phyloP scores from a whole-genome alignment of 331 rosid genomes.

The Prunus yedoensis region DNA sequence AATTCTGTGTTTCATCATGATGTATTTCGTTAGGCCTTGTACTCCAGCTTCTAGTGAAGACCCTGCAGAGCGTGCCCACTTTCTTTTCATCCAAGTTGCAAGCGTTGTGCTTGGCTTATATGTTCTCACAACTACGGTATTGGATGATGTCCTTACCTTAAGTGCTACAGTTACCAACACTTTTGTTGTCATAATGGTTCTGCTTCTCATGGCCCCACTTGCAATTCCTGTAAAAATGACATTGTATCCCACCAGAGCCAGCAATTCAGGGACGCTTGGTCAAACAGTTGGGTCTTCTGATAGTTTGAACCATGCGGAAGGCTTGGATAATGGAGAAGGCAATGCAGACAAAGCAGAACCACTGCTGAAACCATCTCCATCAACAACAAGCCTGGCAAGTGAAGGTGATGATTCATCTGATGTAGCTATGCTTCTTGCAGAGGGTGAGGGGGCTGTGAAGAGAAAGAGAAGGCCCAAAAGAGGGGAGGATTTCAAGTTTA shows the following conservation, averaged over 20 bases:
- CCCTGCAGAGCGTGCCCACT: slow-evolving; percentile 46
- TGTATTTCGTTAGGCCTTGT: slow-evolving; percentile 70
- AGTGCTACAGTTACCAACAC: slow-evolving; percentile 27
- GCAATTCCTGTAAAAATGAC: slow-evolving; percentile 78
- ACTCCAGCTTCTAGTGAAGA: slow-evolving; percentile 60
- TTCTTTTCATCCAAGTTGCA: slow-evolving; percentile 54
- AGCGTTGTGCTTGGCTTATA: slow-evolving; percentile 63
- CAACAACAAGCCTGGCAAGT: slow-evolving; percentile 37
- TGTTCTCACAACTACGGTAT: slow-evolving; percentile 49
- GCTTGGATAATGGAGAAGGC: slow-evolving; percentile 26
- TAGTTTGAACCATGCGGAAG: slow-evolving; percentile 22
- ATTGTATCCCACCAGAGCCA: slow-evolving; percentile 32
- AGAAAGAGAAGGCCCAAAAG: slow-evolving; percentile 76
- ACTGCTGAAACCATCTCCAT: slow-evolving; percentile 39
- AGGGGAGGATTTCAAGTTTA: slow-evolving; percentile 71
- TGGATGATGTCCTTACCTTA: slow-evolving; percentile 32
- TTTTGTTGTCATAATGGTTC: slow-evolving; percentile 47
- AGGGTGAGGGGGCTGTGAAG: slow-evolving; percentile 76
- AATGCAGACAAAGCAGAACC: slow-evolving; percentile 41
- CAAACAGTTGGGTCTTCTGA: slow-evolving; percentile 37
- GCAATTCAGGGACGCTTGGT: slow-evolving; percentile 22
- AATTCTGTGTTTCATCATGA: slow-evolving; percentile 48
- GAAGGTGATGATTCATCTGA: slow-evolving; percentile 54
- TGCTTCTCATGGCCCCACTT: slow-evolving; percentile 73
- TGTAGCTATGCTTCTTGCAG: slow-evolving; percentile 73